These are phyloP conservation scores for Ascobolus immersus DNA, from an alignment of 495 filamentous ascomycete species.

Conservation along the genomic window DNA sequence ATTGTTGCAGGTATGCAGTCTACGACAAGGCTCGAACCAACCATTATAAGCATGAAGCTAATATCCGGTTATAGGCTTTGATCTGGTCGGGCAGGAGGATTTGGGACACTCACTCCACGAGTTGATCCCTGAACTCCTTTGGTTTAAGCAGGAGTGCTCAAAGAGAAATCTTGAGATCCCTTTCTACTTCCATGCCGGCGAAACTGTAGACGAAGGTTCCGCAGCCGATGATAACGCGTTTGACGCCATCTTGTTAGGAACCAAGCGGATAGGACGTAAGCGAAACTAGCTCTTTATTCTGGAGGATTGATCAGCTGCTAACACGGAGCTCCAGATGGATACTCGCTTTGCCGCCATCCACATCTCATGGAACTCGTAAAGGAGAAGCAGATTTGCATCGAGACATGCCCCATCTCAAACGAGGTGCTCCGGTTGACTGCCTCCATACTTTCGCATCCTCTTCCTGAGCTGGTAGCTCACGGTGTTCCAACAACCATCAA, in stretches of 20 bases:
- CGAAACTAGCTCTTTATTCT: no score
- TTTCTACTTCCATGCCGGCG: constrained; percentile 86
- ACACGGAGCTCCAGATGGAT: no score
- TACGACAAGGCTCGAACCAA: background rate
- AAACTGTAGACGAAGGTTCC: constrained; percentile 53
- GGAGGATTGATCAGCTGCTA: no score
- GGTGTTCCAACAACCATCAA: constrained; percentile 53
- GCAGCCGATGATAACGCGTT: constrained; percentile 63
- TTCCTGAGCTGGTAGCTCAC: constrained; percentile 61
- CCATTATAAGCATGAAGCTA: no score
- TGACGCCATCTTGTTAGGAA: constrained; percentile 69
- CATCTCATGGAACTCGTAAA: constrained; percentile 66
- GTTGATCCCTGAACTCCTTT: constrained; percentile 61
- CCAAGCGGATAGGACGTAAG: constrained; percentile 67
- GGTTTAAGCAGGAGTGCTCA: constrained; percentile 67
- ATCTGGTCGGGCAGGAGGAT: constrained; percentile 71
- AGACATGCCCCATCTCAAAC: constrained; percentile 69
- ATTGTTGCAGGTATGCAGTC: constrained; percentile 28
- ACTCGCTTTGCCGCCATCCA: constrained; percentile 74
- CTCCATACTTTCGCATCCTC: constrained; percentile 50
- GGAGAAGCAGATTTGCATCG: constrained; percentile 63
- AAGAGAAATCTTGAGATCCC: constrained; percentile 62
- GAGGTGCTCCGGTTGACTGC: constrained; percentile 55
- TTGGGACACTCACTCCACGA: constrained; percentile 46
- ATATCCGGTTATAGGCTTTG: constrained; percentile 53